Evolutionary conservation across 306 rosid species (phyloP).

Genomic region (Lupinus albus): DNA sequence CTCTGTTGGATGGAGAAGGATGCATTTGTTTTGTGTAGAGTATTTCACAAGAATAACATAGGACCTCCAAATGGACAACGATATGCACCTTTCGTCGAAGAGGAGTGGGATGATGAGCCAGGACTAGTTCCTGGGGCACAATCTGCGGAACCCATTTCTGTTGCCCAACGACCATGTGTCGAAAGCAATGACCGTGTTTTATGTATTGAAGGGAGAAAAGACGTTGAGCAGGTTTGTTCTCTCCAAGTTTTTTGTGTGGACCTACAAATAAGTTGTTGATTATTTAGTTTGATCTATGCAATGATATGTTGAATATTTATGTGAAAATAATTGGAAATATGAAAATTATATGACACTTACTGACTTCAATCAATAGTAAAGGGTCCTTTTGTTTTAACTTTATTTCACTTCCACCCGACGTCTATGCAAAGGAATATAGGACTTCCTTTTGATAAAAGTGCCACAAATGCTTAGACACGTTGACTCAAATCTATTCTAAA

Average conservation of each 20-base stretch:
- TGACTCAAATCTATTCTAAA: background rate
- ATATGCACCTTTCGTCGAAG: conserved; percentile 95
- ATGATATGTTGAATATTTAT: background rate
- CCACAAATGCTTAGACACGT: background rate
- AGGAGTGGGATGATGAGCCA: conserved; percentile 85
- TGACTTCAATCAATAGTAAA: conserved; percentile 15
- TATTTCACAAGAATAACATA: conserved; percentile 96
- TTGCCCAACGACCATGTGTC: conserved; percentile 37
- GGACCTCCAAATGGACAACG: conserved; percentile 99
- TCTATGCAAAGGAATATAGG: background rate
- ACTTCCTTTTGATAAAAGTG: background rate
- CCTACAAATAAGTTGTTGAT: conserved; percentile 18
- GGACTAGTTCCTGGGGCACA: conserved; percentile 69
- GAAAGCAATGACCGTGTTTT: conserved; percentile 47
- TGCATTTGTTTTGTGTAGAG: conserved; percentile 94
- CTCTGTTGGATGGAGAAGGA: conserved; percentile 74
- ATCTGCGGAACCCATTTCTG: conserved; percentile 41
- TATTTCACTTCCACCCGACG: background rate
- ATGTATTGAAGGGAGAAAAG: conserved; percentile 42
- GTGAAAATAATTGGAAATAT: conserved; percentile 5
- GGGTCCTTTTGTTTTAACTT: background rate
- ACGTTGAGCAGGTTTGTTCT: conserved; percentile 52
- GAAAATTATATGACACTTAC: background rate
- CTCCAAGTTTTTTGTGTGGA: background rate
- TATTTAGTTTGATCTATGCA: conserved; percentile 17